A percentile compares a stretch with the other conserved stretches of the same genome.
Conservation (phyloP, 306 rosid species). For the Ochetophila trinervis region DNA sequence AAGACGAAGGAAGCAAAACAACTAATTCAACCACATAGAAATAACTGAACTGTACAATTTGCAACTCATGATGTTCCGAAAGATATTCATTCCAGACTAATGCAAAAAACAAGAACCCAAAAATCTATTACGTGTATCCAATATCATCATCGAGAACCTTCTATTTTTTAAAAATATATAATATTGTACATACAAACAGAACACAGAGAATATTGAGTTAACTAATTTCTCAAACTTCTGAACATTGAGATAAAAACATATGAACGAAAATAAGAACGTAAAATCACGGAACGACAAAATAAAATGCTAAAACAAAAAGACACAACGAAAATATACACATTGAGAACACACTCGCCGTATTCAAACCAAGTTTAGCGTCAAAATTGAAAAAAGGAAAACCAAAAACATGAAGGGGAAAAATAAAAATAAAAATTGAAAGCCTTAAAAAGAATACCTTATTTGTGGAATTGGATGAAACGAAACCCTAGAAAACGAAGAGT, state of each 20-base stretch:
- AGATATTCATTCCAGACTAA: not conserved
- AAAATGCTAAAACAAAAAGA: not conserved
- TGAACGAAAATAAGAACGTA: not conserved
- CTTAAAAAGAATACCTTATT: conserved; percentile 14
- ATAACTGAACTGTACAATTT: not conserved
- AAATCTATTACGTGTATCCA: not conserved
- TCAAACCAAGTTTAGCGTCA: not conserved
- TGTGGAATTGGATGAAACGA: conserved; percentile 7
- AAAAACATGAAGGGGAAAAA: not conserved
- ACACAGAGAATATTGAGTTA: too few species aligned
- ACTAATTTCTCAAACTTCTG: not conserved
- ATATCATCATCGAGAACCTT: too few species aligned
- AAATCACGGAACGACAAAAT: not conserved
- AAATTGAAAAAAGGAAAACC: not conserved
- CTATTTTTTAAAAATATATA: too few species aligned
- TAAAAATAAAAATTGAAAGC: not conserved
- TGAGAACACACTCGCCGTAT: not conserved
- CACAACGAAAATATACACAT: not conserved
- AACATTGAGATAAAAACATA: not conserved
- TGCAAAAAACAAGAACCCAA: not conserved
- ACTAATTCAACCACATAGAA: not conserved
- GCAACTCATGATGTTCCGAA: not conserved
- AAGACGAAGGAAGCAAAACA: not conserved
- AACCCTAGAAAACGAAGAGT: conserved; percentile 36
- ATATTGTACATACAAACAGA: too few species aligned